Evolutionary conservation across 192 early-diverging fungal species (phyloP).

Genomic region (Umbelopsis vinacea): DNA sequence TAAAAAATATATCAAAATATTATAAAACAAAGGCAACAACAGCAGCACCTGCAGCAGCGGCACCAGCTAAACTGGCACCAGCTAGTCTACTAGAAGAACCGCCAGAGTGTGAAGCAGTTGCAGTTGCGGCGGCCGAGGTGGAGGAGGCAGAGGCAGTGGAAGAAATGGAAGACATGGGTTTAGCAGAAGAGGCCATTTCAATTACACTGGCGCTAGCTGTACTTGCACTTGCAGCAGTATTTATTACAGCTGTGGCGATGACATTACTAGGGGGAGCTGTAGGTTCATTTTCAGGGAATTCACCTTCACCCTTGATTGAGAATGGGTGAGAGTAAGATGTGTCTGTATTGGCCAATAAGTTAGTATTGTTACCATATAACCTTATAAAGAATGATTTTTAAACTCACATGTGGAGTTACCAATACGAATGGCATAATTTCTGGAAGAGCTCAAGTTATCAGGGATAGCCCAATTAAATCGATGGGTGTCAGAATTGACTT

Average conservation of each 20-base stretch:
- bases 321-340: background rate
- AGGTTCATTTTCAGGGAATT: background rate
- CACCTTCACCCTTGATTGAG: slow-evolving; percentile 2
- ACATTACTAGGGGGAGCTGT: background rate
- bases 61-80: background rate
- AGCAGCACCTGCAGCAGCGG: background rate
- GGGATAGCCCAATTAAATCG: background rate
- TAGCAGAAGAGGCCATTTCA: background rate
- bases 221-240: background rate
- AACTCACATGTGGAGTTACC: background rate
- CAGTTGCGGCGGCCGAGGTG: background rate
- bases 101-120: background rate
- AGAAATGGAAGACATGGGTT: background rate
- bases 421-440: slow-evolving; percentile 17
- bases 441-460: background rate
- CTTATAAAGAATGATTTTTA: background rate
- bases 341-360: background rate
- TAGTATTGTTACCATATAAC: no score
- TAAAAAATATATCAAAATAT: background rate
- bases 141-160: background rate
- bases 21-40: background rate
- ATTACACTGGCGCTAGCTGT: background rate
- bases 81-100: background rate
- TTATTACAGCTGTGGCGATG: background rate
- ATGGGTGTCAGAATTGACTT: background rate